phyloP scores from a whole-genome alignment of 805 yeast genomes.

The Ogataea chonburiensis region DNA sequence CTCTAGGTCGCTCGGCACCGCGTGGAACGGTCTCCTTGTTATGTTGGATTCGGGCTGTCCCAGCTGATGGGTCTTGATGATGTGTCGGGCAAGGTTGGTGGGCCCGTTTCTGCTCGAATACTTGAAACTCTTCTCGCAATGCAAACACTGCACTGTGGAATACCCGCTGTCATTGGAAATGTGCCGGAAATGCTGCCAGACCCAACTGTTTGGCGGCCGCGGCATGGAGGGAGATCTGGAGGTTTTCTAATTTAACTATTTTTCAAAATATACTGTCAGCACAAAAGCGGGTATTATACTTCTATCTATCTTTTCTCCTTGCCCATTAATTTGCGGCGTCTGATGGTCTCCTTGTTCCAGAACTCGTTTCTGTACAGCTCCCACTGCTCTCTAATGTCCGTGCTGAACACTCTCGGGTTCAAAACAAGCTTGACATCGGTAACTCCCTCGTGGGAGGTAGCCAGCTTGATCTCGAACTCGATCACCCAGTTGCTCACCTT shows the following conservation, averaged over 20 bases:
- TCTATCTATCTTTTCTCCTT: constrained; percentile 17
- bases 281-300: no score
- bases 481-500: constrained; percentile 25
- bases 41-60: constrained; percentile 28
- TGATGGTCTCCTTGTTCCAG: constrained; percentile 81
- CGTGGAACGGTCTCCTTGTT: constrained; percentile 30
- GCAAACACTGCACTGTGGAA: constrained; percentile 30
- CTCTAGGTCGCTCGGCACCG: constrained; percentile 3
- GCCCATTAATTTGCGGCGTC: constrained; percentile 43
- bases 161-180: constrained; percentile 22
- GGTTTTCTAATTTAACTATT: no score
- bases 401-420: constrained; percentile 76
- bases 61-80: constrained; percentile 29
- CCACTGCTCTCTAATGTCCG: constrained; percentile 91
- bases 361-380: constrained; percentile 90
- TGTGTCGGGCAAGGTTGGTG: constrained; percentile 35
- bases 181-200: constrained; percentile 36
- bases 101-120: constrained; percentile 38
- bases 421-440: constrained; percentile 78
- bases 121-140: constrained; percentile 30
- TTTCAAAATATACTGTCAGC: no score
- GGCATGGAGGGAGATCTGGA: constrained; percentile 28
- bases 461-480: constrained; percentile 25
- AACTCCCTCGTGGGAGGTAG: constrained; percentile 59
- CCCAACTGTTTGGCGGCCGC: constrained; percentile 38